Conservation (phyloP, 139 green algal genomes). For the Chlamydomonas sphaeroides region DNA sequence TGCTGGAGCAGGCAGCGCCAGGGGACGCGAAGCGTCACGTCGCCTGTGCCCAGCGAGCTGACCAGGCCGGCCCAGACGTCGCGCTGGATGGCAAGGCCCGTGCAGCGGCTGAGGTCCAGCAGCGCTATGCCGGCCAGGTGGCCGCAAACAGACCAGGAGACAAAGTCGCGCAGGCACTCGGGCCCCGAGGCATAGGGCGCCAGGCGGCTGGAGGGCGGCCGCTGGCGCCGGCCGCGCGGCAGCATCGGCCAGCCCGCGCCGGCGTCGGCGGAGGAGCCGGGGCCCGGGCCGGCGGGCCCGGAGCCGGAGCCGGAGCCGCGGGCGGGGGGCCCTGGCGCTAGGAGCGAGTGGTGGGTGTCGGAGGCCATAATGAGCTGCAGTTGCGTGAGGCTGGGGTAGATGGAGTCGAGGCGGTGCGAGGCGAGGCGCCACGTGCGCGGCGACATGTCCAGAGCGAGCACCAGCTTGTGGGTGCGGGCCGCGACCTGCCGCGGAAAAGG, state of each 20-base stretch:
- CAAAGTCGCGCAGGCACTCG: constrained; percentile 8
- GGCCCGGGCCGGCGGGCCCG: neutral
- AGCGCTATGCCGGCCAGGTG: constrained; percentile 22
- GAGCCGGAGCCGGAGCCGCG: neutral
- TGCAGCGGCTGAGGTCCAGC: constrained; percentile 30
- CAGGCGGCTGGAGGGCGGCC: too few species aligned
- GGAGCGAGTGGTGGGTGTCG: neutral
- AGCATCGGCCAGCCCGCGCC: too few species aligned
- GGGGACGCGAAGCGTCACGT: constrained; percentile 7
- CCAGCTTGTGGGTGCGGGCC: constrained; percentile 5
- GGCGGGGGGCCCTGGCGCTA: neutral
- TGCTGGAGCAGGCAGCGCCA: constrained; percentile 11
- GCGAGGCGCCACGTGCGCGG: constrained; percentile 21
- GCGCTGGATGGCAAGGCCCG: neutral
- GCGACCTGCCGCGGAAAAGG: constrained; percentile 34
- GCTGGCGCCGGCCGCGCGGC: too few species aligned
- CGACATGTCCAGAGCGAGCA: constrained; percentile 17
- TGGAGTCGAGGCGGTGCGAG: constrained; percentile 26
- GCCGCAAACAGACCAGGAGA: constrained; percentile 1
- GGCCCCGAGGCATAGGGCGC: too few species aligned
- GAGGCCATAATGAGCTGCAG: constrained; percentile 14
- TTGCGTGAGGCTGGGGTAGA: constrained; percentile 9
- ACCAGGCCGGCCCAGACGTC: constrained; percentile 27
- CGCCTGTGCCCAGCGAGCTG: neutral
- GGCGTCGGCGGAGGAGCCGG: neutral